These are phyloP conservation scores for Wickerhamiella pararugosa DNA, from an alignment of 1,139 yeast species.

Conservation along the genomic window DNA sequence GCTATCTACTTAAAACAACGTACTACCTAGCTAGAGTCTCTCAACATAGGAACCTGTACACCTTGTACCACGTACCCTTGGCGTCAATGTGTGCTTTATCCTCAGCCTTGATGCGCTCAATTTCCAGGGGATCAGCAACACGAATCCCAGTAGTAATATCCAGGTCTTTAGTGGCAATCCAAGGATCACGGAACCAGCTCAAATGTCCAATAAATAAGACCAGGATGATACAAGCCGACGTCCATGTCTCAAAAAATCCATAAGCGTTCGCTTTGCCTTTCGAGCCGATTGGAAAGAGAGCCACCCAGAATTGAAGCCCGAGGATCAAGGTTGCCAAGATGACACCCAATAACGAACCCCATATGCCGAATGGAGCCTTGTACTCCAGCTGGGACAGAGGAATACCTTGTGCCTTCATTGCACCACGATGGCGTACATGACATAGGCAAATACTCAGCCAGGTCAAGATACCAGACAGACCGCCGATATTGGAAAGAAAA, in stretches of 20 bases:
- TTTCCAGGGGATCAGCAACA: constrained; percentile 29
- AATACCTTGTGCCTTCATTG: constrained; percentile 52
- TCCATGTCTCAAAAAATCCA: constrained; percentile 37
- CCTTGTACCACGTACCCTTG: constrained; percentile 26
- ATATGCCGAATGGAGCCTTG: constrained; percentile 49
- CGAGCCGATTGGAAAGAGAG: constrained; percentile 42
- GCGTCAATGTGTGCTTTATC: constrained; percentile 23
- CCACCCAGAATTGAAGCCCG: constrained; percentile 70
- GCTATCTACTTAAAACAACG: no score
- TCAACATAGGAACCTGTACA: constrained; percentile 34
- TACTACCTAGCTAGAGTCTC: no score
- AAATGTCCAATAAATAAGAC: constrained; percentile 37
- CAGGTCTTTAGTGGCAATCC: constrained; percentile 33
- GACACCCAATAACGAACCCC: constrained; percentile 57
- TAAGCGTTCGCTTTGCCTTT: constrained; percentile 34
- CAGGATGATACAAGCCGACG: constrained; percentile 38
- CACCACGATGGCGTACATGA: constrained; percentile 66
- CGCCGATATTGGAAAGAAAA: constrained; percentile 70
- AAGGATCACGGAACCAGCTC: constrained; percentile 19
- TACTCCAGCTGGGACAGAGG: constrained; percentile 66
- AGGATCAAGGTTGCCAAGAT: constrained; percentile 46
- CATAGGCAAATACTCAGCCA: constrained; percentile 66
- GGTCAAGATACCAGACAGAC: constrained; percentile 63
- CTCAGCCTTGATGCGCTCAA: no score
- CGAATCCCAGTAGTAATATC: constrained; percentile 39